phyloP scores from a whole-genome alignment of 495 filamentous ascomycete genomes.

The Peziza echinospora region DNA sequence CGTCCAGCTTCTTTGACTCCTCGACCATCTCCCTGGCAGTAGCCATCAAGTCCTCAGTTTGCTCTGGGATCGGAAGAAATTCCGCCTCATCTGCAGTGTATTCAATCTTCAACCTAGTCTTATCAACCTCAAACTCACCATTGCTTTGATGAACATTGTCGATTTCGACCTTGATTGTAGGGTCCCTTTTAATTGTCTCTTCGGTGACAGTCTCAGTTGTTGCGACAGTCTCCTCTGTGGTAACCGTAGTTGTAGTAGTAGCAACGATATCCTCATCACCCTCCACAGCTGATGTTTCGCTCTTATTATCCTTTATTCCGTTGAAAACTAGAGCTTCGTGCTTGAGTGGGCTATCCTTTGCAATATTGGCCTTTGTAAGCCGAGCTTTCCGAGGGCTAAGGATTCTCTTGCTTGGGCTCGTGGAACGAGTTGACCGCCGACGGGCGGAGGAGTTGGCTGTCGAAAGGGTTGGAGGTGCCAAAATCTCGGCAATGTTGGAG shows the following conservation, averaged over 20 bases:
- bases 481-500: slow-evolving; percentile 11
- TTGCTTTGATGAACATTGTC: slow-evolving; percentile 33
- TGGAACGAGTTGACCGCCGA: slow-evolving; percentile 30
- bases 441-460: slow-evolving; percentile 18
- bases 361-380: slow-evolving; percentile 32
- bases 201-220: slow-evolving; percentile 3
- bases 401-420: slow-evolving; percentile 30
- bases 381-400: slow-evolving; percentile 56
- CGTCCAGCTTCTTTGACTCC: slow-evolving; percentile 42
- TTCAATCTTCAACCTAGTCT: slow-evolving; percentile 63
- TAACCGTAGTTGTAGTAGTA: slow-evolving; percentile 12
- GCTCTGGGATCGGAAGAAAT: slow-evolving; percentile 48
- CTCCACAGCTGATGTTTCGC: slow-evolving; percentile 16
- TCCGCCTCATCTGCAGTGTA: slow-evolving; percentile 39
- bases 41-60: slow-evolving; percentile 58
- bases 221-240: slow-evolving; percentile 11
- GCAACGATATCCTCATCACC: slow-evolving; percentile 15
- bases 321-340: slow-evolving; percentile 8
- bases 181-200: slow-evolving; percentile 25
- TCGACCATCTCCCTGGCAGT: slow-evolving; percentile 80
- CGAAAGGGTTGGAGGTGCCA: slow-evolving; percentile 20
- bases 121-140: slow-evolving; percentile 40
- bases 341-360: slow-evolving; percentile 22
- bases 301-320: neutral
- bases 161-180: slow-evolving; percentile 44